These are phyloP conservation scores for Ilyonectria destructans DNA, from an alignment of 2,329 filamentous ascomycete genomes.

Conservation along the genomic window DNA sequence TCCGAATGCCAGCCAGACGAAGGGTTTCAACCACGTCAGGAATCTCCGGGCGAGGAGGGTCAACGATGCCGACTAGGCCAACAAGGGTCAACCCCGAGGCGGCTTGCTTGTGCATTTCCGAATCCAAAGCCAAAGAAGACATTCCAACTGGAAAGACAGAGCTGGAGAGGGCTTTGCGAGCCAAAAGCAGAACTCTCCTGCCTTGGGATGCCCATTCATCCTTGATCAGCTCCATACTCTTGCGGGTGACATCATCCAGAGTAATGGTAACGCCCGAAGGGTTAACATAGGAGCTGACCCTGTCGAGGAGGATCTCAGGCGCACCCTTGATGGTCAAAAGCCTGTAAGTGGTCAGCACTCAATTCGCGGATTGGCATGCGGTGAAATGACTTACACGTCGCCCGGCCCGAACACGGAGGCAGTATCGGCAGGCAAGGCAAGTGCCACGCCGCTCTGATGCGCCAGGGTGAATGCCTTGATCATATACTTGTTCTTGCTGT, in stretches of 20 bases:
- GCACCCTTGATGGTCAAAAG: conserved; percentile 85
- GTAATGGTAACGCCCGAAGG: conserved; percentile 68
- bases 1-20: conserved; percentile 79
- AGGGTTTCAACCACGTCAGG: conserved; percentile 77
- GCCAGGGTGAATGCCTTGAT: conserved; percentile 72
- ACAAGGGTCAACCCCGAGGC: conserved; percentile 76
- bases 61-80: conserved; percentile 84
- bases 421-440: conserved; percentile 31
- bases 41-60: conserved; percentile 83
- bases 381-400: conserved; percentile 25
- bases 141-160: conserved; percentile 55
- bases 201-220: conserved; percentile 79
- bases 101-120: conserved; percentile 70
- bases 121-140: conserved; percentile 62
- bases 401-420: conserved; percentile 22
- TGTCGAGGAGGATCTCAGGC: conserved; percentile 79
- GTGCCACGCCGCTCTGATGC: conserved; percentile 57
- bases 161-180: conserved; percentile 70
- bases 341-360: conserved; percentile 47
- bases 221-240: conserved; percentile 73
- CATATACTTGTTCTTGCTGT: conserved; percentile 90
- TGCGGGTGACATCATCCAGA: conserved; percentile 62
- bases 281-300: conserved; percentile 73
- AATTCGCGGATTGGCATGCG: too few relatives aligned
- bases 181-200: conserved; percentile 78